Evolutionary conservation across 768 basidiomycete genomes (phyloP), one percentile per base, ranked within the genome.

Genomic region (Boletus rex-veris): DNA sequence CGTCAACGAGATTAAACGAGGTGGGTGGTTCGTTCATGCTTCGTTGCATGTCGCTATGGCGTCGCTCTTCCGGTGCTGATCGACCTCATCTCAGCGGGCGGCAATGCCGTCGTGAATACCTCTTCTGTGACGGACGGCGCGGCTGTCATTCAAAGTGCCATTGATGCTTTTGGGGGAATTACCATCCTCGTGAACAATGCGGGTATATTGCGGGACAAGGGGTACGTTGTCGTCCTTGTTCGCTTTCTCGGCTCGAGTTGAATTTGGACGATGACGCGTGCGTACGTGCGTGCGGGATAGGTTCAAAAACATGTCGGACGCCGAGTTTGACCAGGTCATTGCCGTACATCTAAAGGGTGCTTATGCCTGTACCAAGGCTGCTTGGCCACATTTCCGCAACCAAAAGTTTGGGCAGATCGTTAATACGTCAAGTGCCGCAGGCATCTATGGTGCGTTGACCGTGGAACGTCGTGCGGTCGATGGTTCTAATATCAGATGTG

Each of bases 301-400:
- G 18, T 94, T 99, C 80, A 96, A 92, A 79, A 97, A 94, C 73
- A 97, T 99, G 92, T 77, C 91, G 0, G 95, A 98, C 71, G 81
- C 85, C 65, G 95, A 98, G 63, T 96, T 90, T 81, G 94, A 97
- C 62, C 84, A 90, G 57, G 79, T 98, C 50, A 80, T 83, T 47
- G 82, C 88, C 21, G 94, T 98, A 14, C 97, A 98, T 66, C 71
- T 99, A 59, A 98, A 96, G 73, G 96, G 94, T 39, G 88, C 96
- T 0, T 98, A 84, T 70, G 76, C 92, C 7, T 94, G 92, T 69
- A 89, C 90, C 33, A 96, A 94, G 69, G 95, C 97, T 37, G 94
- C 84, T 33, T 99, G 97, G 97, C 92, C 94, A 12, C 74, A 90
- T 65, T 96, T 99, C 79, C 81, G 94, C 59, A 92, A 90, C 63